These are phyloP conservation scores for Canavalia gladiata DNA, from an alignment of 306 rosid genomes.

Conservation along the genomic window DNA sequence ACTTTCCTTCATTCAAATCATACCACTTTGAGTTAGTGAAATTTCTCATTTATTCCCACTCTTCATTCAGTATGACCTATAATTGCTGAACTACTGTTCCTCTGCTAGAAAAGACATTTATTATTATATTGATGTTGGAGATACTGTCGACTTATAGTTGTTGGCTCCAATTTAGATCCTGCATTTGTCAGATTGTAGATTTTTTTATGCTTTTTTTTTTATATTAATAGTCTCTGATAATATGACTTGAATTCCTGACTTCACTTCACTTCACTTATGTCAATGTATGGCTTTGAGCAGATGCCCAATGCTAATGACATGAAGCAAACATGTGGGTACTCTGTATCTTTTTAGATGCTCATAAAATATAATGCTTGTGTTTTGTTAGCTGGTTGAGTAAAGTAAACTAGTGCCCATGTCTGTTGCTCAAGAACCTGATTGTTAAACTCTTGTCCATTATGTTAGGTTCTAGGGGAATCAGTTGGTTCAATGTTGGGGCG, in stretches of 20 bases:
- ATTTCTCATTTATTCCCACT: not conserved
- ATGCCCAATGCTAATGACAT: conserved; percentile 34
- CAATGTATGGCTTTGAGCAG: conserved; percentile 34
- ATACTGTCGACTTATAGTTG: conserved; percentile 34
- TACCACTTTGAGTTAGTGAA: not conserved
- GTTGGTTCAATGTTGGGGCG: conserved; percentile 94
- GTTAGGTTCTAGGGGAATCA: conserved; percentile 86
- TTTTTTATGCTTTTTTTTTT: conserved; percentile 23
- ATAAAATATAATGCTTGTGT: conserved; percentile 19
- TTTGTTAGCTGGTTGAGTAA: conserved; percentile 18
- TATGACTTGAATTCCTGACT: conserved; percentile 32
- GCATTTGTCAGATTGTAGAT: conserved; percentile 9
- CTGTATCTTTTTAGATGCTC: conserved; percentile 26
- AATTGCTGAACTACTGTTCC: not conserved
- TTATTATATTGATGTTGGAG: conserved; percentile 3
- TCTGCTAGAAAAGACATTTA: not conserved
- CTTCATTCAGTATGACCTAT: conserved; percentile 18
- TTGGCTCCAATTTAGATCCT: conserved; percentile 44
- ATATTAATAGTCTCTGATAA: not conserved
- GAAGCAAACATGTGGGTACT: conserved; percentile 29
- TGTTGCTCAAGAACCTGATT: conserved; percentile 33
- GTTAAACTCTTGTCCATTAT: conserved; percentile 37
- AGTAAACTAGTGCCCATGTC: conserved; percentile 16
- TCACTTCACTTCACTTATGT: not conserved
- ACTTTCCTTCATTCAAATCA: conserved; percentile 5